A percentile compares a stretch with the other conserved stretches of the same genome.
phyloP scores from a whole-genome alignment of 2,329 filamentous ascomycete genomes.

The Tolypocladium ophioglossoides region DNA sequence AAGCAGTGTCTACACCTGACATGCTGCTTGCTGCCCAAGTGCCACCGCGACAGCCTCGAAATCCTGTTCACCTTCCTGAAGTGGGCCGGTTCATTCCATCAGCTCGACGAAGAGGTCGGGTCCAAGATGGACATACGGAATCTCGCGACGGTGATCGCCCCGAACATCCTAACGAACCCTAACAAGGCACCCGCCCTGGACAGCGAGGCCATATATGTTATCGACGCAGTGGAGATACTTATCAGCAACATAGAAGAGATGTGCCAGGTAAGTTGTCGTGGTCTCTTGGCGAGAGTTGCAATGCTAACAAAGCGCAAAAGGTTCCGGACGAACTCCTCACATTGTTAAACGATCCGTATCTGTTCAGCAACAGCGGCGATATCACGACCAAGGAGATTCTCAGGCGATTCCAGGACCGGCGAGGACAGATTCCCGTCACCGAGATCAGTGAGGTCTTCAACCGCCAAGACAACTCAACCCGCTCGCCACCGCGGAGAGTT shows the following conservation, averaged over 20 bases:
- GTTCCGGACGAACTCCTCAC: slow-evolving; percentile 87
- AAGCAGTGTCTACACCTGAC: slow-evolving; percentile 80
- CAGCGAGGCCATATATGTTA: slow-evolving; percentile 82
- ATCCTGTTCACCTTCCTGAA: slow-evolving; percentile 94
- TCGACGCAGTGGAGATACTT: slow-evolving; percentile 82
- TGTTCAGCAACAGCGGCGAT: slow-evolving; percentile 75
- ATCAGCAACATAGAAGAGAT: slow-evolving; percentile 93
- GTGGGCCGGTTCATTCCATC: slow-evolving; percentile 95
- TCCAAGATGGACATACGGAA: slow-evolving; percentile 99
- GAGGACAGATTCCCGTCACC: slow-evolving; percentile 46
- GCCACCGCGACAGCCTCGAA: slow-evolving; percentile 87
- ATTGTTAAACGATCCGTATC: slow-evolving; percentile 69
- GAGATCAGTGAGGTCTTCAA: slow-evolving; percentile 47
- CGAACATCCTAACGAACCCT: slow-evolving; percentile 77
- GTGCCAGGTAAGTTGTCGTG: slow-evolving; percentile 66
- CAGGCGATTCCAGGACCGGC: slow-evolving; percentile 79
- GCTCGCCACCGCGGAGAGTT: slow-evolving; percentile 51
- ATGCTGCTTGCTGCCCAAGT: slow-evolving; percentile 86
- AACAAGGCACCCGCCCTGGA: slow-evolving; percentile 59
- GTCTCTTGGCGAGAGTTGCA: background rate
- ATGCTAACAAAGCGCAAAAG: slow-evolving; percentile 31
- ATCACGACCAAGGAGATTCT: slow-evolving; percentile 96
- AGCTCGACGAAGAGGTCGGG: slow-evolving; percentile 91
- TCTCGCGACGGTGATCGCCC: slow-evolving; percentile 91
- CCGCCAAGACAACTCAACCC: slow-evolving; percentile 46